phyloP scores from a whole-genome alignment of 257 asterid species.

The Solanum raphanifolium region DNA sequence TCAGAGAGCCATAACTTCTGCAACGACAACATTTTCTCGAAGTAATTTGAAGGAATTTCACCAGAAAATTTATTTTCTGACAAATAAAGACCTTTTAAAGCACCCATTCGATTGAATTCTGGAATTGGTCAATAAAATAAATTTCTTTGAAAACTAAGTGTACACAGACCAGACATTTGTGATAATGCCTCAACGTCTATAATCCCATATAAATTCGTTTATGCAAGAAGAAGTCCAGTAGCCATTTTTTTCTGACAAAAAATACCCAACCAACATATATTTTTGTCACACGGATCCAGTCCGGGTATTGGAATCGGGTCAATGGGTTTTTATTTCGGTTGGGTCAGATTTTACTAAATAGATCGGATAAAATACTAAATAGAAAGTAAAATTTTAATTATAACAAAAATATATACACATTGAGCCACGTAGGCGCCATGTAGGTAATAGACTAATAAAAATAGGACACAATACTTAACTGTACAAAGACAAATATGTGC shows the following conservation, averaged over 20 bases:
- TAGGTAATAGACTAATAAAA: too few species aligned
- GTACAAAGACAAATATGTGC: too few species aligned
- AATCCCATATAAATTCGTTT: slow-evolving; percentile 37
- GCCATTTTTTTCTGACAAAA: slow-evolving; percentile 33
- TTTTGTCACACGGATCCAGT: slow-evolving; percentile 36
- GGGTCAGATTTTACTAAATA: too few species aligned
- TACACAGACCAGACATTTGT: background rate
- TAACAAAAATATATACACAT: too few species aligned
- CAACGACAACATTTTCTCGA: slow-evolving; percentile 33
- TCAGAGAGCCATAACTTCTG: slow-evolving; percentile 55
- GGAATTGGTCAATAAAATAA: slow-evolving; percentile 66
- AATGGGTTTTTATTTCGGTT: too few species aligned
- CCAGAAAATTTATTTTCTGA: slow-evolving; percentile 54
- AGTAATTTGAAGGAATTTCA: slow-evolving; percentile 47
- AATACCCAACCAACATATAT: slow-evolving; percentile 40
- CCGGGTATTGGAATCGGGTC: slow-evolving; percentile 10
- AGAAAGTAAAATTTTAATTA: too few species aligned
- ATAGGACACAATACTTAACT: too few species aligned
- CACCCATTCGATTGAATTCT: slow-evolving; percentile 32
- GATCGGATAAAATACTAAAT: too few species aligned
- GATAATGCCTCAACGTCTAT: slow-evolving; percentile 51
- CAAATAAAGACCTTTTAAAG: slow-evolving; percentile 42
- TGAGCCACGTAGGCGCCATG: too few species aligned
- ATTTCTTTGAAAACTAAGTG: slow-evolving; percentile 35
- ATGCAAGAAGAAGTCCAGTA: slow-evolving; percentile 31